Conservation (phyloP, 23 red algal species). For the Gracilaria gracilis region DNA sequence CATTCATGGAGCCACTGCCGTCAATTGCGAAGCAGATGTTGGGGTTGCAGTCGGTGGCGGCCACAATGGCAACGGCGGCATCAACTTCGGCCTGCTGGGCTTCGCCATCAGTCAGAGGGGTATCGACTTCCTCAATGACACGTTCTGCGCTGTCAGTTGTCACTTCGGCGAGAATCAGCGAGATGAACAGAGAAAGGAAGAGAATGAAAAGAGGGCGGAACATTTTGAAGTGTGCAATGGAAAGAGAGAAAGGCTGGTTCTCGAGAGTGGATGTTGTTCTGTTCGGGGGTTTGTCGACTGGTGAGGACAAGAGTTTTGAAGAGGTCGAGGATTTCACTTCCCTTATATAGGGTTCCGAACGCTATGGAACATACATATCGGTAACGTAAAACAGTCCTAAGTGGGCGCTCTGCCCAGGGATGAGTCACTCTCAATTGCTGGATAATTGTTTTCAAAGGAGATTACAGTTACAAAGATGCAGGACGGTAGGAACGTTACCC, state of each 20-base stretch:
- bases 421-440: not conserved
- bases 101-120: constrained; percentile 3
- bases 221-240: not conserved
- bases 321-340: not conserved
- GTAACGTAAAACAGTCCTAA: not conserved
- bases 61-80: not conserved
- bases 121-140: not conserved
- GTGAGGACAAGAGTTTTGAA: not conserved
- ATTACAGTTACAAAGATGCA: too few relatives aligned
- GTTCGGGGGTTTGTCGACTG: not conserved
- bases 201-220: constrained; percentile 14
- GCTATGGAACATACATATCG: not conserved
- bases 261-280: not conserved
- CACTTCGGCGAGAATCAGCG: not conserved
- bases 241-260: not conserved
- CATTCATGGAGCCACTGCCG: constrained; percentile 37
- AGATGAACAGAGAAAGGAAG: not conserved
- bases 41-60: constrained; percentile 26
- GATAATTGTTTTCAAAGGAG: too few relatives aligned
- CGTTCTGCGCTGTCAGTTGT: constrained; percentile 1
- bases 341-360: not conserved
- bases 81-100: constrained; percentile 12
- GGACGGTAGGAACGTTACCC: too few relatives aligned
- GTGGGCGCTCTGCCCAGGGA: not conserved
- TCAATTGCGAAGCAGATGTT: constrained; percentile 59